Percentiles rank a stretch among this genome's conserved stretches.
phyloP scores from a whole-genome alignment of 2,329 filamentous ascomycete genomes.

The Mycosphaerella sp. region DNA sequence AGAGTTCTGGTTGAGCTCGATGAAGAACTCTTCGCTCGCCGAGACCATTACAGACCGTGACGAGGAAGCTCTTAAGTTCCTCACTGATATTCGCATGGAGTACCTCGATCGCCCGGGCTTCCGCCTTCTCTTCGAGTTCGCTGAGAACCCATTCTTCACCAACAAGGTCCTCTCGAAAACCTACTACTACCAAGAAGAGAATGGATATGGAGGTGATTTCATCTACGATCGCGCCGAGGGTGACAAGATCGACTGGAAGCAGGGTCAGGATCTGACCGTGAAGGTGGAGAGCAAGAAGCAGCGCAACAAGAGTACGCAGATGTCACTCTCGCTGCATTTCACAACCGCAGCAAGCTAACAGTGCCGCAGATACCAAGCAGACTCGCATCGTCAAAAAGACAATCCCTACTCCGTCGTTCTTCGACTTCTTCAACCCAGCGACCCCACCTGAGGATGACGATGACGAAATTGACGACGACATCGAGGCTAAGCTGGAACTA shows the following conservation, averaged over 20 bases:
- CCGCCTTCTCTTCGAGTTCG: constrained; percentile 95
- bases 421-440: constrained; percentile 96
- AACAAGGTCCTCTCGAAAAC: constrained; percentile 98
- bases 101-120: constrained; percentile 98
- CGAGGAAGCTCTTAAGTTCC: constrained; percentile 82
- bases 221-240: constrained; percentile 99
- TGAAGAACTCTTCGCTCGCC: constrained; percentile 98
- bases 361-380: constrained; percentile 81
- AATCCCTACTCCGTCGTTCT: constrained; percentile 94
- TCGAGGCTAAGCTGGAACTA: constrained; percentile 94
- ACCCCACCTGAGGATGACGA: constrained; percentile 75
- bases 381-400: constrained; percentile 99
- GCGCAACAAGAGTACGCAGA: constrained; percentile 87
- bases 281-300: constrained; percentile 99
- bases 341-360: constrained; percentile 18
- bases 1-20: constrained; percentile 98
- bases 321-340: neutral
- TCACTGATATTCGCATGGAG: constrained; percentile 96
- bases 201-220: constrained; percentile 96
- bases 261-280: constrained; percentile 86
- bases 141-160: constrained; percentile 91
- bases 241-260: constrained; percentile 96
- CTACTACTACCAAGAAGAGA: constrained; percentile 99
- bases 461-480: constrained; percentile 77
- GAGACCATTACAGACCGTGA: constrained; percentile 99